Evolutionary conservation across 768 basidiomycete species (phyloP), one percentile per base, ranked within the genome.

Genomic region (Boletellus ananiceps): DNA sequence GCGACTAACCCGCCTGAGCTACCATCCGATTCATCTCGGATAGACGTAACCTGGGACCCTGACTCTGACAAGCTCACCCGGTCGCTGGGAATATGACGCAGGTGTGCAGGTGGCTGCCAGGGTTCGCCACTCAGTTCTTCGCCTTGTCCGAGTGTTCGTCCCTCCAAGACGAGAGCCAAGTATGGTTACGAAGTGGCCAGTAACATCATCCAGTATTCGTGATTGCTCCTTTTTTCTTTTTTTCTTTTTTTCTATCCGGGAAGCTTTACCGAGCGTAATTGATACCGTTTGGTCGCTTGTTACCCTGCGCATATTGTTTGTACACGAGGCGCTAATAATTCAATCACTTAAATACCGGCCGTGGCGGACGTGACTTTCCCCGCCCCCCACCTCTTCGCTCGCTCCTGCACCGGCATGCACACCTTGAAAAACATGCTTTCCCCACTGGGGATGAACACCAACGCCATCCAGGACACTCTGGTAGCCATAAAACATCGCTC

Each of bases 391-490:
- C 65, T 59, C 60, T 67, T 66, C 66, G 65, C 67, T 54, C 50
- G 58, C 49, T 60, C 65, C 54, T 49, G 36, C 50, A 44, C 14
- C 32, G 36, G 47, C 54, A 91, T 91, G 89, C 81, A 91, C 50
- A 56, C 82, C 39, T 57, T 91, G 54, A 86, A 82, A 72, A 83
- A 66, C 61, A 70, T 91, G 51, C 71, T 91, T 40, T 84, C 84
- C 57, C 88, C 88, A 8, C 68, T 85, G 46, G 81, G 79, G 50
- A 77, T 82, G 71, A 81, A 79, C 58, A 79, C 83, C 29, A 77
- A 75, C 36, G 81, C 88, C 29, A 72, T 91, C 33, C 86, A 89
- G 55, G 88, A 91, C 57, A 91, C 88, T 34, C 72, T 91, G 35
- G 88, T 88, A 65, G 44, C 77, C 66, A 31, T 14, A 49, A 29